phyloP scores from a whole-genome alignment of 306 rosid species.

The Corylus heterophylla region DNA sequence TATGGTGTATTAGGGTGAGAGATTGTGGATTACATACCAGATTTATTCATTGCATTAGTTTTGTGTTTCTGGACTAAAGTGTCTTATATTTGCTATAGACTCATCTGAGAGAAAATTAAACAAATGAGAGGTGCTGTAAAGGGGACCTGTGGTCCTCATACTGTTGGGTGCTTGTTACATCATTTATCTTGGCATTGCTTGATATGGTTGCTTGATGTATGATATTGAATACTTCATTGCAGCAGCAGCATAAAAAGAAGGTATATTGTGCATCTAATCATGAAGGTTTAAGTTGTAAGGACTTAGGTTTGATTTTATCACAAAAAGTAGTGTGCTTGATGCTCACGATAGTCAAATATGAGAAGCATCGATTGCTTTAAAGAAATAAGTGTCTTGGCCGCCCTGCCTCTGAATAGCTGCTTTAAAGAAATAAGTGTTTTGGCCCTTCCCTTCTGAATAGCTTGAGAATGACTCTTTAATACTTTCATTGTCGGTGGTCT shows the following conservation, averaged over 20 bases:
- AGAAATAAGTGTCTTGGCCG: too few relatives aligned
- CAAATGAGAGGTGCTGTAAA: neutral
- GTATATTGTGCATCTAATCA: neutral
- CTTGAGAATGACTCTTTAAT: neutral
- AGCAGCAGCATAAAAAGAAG: neutral
- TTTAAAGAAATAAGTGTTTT: too few relatives aligned
- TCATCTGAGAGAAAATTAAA: neutral
- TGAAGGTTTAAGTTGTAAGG: neutral
- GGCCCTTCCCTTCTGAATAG: too few relatives aligned
- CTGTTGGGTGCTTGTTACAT: neutral
- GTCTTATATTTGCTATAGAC: neutral
- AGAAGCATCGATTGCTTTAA: too few relatives aligned
- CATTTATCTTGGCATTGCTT: neutral
- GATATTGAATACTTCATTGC: neutral
- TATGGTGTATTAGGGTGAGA: neutral
- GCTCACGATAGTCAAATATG: too few relatives aligned
- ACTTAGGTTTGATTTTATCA: neutral
- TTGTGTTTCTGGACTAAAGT: neutral
- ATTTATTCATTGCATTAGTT: neutral
- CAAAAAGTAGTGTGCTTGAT: neutral
- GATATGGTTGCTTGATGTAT: neutral
- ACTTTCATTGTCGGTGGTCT: neutral
- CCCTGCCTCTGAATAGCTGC: too few relatives aligned
- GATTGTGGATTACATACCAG: neutral
- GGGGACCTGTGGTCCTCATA: neutral